Conservation (phyloP, 2,329 filamentous ascomycete species). For the Fusarium camptoceras region DNA sequence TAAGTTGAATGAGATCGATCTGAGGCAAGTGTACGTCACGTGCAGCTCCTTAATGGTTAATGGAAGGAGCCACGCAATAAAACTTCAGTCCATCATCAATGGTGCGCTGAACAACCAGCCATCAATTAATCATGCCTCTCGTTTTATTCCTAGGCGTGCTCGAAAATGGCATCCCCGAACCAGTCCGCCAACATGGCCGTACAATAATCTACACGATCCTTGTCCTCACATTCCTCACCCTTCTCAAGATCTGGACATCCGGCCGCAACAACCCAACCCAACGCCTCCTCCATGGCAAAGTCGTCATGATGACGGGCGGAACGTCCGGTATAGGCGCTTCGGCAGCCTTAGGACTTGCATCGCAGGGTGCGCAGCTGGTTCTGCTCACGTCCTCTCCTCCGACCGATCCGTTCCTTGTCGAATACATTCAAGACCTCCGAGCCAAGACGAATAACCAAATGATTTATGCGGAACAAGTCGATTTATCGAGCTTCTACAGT, state of each 20-base stretch:
- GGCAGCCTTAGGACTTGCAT: slow-evolving; percentile 78
- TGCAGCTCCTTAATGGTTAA: slow-evolving; percentile 11
- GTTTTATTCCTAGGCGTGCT: slow-evolving; percentile 62
- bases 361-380: slow-evolving; percentile 88
- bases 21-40: slow-evolving; percentile 21
- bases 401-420: slow-evolving; percentile 87
- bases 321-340: slow-evolving; percentile 92
- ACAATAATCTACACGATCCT: slow-evolving; percentile 55
- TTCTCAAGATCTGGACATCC: slow-evolving; percentile 79
- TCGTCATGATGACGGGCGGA: slow-evolving; percentile 93
- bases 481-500: slow-evolving; percentile 88
- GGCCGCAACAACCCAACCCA: slow-evolving; percentile 81
- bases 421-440: slow-evolving; percentile 91
- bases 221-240: slow-evolving; percentile 54
- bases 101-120: slow-evolving; percentile 31
- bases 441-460: slow-evolving; percentile 81
- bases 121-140: slow-evolving; percentile 59
- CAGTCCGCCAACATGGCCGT: slow-evolving; percentile 60
- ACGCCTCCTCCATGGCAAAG: slow-evolving; percentile 90
- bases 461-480: slow-evolving; percentile 95
- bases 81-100: slow-evolving; percentile 13
- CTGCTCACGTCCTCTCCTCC: slow-evolving; percentile 86
- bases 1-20: background rate
- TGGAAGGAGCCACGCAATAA: slow-evolving; percentile 33
- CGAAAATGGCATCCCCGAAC: slow-evolving; percentile 62